These are phyloP conservation scores for Leccinum rimulosum DNA, from an alignment of 768 basidiomycete genomes.

Conservation along the genomic window DNA sequence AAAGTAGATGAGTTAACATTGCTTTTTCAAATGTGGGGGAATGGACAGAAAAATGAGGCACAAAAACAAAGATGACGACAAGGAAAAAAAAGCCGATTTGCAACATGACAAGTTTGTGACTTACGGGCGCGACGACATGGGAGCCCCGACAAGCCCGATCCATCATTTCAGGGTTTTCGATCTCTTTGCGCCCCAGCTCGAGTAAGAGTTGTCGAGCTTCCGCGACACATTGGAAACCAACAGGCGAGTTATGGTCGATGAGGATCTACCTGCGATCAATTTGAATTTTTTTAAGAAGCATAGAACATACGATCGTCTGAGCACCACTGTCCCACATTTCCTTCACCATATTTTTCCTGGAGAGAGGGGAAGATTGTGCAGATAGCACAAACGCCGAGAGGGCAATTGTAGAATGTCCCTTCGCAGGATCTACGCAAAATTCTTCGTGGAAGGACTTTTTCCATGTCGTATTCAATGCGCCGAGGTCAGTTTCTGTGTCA, in stretches of 20 bases:
- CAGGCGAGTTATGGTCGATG: conserved; percentile 76
- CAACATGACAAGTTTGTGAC: conserved; percentile 24
- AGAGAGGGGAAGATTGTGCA: conserved; percentile 58
- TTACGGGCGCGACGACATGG: conserved; percentile 87
- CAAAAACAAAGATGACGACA: neutral
- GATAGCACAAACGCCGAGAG: conserved; percentile 86
- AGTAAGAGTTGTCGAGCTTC: conserved; percentile 77
- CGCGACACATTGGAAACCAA: conserved; percentile 76
- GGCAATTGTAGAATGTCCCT: conserved; percentile 58
- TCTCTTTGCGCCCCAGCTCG: conserved; percentile 55
- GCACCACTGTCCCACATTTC: conserved; percentile 94
- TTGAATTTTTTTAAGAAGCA: neutral
- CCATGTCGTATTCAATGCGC: conserved; percentile 48
- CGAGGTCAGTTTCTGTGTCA: conserved; percentile 46
- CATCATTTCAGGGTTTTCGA: conserved; percentile 43
- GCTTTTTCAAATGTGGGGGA: conserved; percentile 18
- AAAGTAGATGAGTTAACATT: conserved; percentile 1
- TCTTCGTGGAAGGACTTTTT: conserved; percentile 54
- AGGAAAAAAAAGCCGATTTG: neutral
- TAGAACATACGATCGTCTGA: conserved; percentile 59
- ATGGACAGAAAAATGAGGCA: conserved; percentile 4
- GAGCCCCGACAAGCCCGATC: conserved; percentile 48
- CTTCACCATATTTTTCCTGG: conserved; percentile 65
- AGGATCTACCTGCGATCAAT: conserved; percentile 53
- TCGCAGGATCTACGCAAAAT: conserved; percentile 37